Base-by-base conservation (phyloP, 345 rosid species). In the Cardamine resedifolia region DNA sequence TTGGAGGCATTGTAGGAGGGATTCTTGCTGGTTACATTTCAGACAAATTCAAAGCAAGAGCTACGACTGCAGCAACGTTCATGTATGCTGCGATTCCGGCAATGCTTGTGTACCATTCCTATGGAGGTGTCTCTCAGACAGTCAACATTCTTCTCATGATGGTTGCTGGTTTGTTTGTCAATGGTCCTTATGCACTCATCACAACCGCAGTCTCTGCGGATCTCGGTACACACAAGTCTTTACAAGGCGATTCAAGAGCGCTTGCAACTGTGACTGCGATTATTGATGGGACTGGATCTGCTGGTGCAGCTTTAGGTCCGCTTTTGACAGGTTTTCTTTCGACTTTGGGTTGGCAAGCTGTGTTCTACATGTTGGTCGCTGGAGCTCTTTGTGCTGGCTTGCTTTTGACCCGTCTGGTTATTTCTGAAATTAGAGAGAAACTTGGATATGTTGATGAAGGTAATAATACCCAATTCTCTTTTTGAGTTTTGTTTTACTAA, bases 141-240 rank as follows among this genome's bases (percentile, higher is more conserved):
- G 51, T 79, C 72, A 94, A 94, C 83, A 72, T 94, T 20, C 0
- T 82, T 23, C 95, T 94, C 64, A 94, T 94, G 98, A 88, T 94
- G 88, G 63, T 89, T 31, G 84, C 86, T 60, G 98, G 97, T 64
- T 85, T 94, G 50, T 91, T 94, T 20, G 77, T 94, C 59, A 94
- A 91, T 5, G 98, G 97, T 27, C 98, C 97, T 10, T 91, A 94
- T n/a, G 95, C 98, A 2, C 95, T 94, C 33, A 91, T 94, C 80
- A 94, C 98, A 5, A 94, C 98, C 24, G 96, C 98, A 12, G 98
- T 94, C 53, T 94, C 98, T 3, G 94, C 92, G 1, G 98, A 94
- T 78, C 96, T 94, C 11, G 98, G 98, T 10, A 94, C 98, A 0
- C 98, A 94, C 80, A 81, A 84, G 77, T 91, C 91, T 62, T 80